Evolutionary conservation across 495 filamentous ascomycete genomes (phyloP), one percentile per base, ranked within the genome.

Genomic region (Massariosphaeria phaeospora): DNA sequence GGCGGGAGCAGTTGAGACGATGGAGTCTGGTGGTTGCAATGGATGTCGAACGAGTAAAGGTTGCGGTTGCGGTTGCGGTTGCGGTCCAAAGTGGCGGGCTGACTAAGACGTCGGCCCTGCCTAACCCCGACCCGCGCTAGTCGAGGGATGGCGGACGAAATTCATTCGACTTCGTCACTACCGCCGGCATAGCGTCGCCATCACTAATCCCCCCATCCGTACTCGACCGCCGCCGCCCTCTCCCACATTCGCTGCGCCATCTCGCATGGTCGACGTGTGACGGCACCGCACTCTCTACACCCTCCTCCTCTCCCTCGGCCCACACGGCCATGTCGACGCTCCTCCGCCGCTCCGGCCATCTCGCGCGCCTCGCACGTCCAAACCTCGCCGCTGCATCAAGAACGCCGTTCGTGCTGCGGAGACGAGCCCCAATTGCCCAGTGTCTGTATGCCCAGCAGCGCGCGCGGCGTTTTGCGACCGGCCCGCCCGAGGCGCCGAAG

Each of bases 311-410:
- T 47, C 41, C 51, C 46, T 52, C 47, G 23, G 20, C 31, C 35
- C 21, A 17, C 18, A 48, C 39, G 20, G 59, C 55, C 15, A 86
- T 86, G 83, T 79, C 82, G 66, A 75, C 76, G 67, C 66, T 84
- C 62, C 72, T 86, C 55, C 80, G 83, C 64, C 81, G 79, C 68
- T 79, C 84, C 66, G 76, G 79, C 70, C 75, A 78, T 69, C 67
- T 86, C 68, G 78, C 80, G 69, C 76, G 80, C 68, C 72, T 80
- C 66, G 78, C 81, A 63, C 78, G 72, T 67, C 72, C 72, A 53
- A 76, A 75, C 57, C 24, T 55, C 36, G 43, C 49, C 34, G n/a
- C 50, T 35, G 31, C 55, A 38, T 51, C 55, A 48, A 34, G 55
- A 56, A 36, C 33, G 3, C 35, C 46, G 29, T 49, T 31, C 15